A percentile compares a stretch with the other conserved stretches of the same genome.
Evolutionary conservation across 2,329 filamentous ascomycete genomes (phyloP).

Genomic region (Thielaviopsis cerberus): DNA sequence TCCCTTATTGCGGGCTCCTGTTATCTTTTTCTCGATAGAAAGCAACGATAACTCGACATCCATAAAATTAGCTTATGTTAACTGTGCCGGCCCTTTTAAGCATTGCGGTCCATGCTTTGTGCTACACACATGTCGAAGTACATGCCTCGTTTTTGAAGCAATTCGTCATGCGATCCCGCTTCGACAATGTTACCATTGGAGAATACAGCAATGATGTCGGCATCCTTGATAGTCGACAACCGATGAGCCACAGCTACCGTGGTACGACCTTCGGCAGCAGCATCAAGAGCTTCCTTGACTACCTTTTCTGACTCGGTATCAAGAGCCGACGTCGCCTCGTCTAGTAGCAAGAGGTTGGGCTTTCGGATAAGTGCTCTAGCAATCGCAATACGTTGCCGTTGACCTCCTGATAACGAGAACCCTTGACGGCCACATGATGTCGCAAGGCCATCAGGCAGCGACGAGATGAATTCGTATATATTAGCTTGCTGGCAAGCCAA

Average conservation of each 20-base stretch:
- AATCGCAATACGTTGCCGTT: constrained; percentile 55
- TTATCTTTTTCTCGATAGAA: too few species aligned
- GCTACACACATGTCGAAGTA: constrained; percentile 36
- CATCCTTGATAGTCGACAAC: constrained; percentile 34
- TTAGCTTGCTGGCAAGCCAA: constrained; percentile 35
- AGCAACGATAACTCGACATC: too few species aligned
- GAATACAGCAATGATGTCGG: constrained; percentile 45
- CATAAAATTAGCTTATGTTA: too few species aligned
- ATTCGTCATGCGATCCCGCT: constrained; percentile 39
- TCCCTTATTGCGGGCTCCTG: too few species aligned
- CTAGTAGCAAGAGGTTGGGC: constrained; percentile 48
- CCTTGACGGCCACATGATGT: constrained; percentile 49
- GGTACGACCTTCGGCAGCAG: constrained; percentile 22
- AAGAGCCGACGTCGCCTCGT: constrained; percentile 49
- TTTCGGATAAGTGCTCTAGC: constrained; percentile 50
- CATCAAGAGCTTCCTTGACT: constrained; percentile 44
- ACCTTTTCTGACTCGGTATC: constrained; percentile 48
- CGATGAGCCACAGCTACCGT: constrained; percentile 50
- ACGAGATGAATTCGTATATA: constrained; percentile 35
- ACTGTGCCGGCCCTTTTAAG: too few species aligned
- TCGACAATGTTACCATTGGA: constrained; percentile 38
- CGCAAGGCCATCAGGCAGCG: constrained; percentile 39
- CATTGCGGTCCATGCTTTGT: constrained; percentile 23
- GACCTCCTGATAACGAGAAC: constrained; percentile 52
- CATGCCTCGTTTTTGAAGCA: constrained; percentile 29